phyloP scores from a whole-genome alignment of 2,329 filamentous ascomycete species.

The Microsporum audouinii region DNA sequence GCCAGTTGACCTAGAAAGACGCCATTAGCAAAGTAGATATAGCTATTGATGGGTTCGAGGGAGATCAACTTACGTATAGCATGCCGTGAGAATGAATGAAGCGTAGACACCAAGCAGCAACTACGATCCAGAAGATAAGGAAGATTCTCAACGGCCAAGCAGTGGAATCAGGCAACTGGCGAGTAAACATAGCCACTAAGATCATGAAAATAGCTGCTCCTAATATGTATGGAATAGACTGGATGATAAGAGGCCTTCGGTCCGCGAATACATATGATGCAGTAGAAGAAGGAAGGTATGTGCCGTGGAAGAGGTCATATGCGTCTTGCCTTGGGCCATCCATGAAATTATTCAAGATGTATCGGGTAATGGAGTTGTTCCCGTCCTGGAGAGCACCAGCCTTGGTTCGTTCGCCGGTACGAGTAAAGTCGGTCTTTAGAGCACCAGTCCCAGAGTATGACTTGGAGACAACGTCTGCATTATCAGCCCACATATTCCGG shows the following conservation, averaged over 20 bases:
- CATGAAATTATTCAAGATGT: slow-evolving; percentile 85
- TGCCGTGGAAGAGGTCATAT: slow-evolving; percentile 86
- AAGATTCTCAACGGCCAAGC: slow-evolving; percentile 76
- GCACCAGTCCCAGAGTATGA: slow-evolving; percentile 93
- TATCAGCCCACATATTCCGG: slow-evolving; percentile 97
- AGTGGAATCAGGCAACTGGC: slow-evolving; percentile 57
- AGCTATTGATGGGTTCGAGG: background rate
- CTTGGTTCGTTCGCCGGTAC: slow-evolving; percentile 80
- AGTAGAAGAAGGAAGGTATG: slow-evolving; percentile 63
- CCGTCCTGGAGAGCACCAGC: slow-evolving; percentile 75
- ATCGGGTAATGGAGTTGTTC: slow-evolving; percentile 77
- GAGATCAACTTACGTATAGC: slow-evolving; percentile 64
- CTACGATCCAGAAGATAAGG: slow-evolving; percentile 61
- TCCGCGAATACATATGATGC: slow-evolving; percentile 73
- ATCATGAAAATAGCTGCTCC: slow-evolving; percentile 78
- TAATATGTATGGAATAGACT: slow-evolving; percentile 85
- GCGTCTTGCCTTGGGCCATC: slow-evolving; percentile 92
- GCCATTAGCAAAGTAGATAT: background rate
- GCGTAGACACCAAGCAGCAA: slow-evolving; percentile 58
- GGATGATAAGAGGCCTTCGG: slow-evolving; percentile 71
- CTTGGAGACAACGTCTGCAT: slow-evolving; percentile 86
- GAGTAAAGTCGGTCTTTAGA: slow-evolving; percentile 94
- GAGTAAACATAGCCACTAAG: slow-evolving; percentile 61
- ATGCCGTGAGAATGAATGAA: slow-evolving; percentile 81
- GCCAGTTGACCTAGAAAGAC: slow-evolving; percentile 79